Percentiles rank a stretch among this genome's conserved stretches.
Evolutionary conservation across 306 rosid species (phyloP).

Genomic region (Neltuma alba): DNA sequence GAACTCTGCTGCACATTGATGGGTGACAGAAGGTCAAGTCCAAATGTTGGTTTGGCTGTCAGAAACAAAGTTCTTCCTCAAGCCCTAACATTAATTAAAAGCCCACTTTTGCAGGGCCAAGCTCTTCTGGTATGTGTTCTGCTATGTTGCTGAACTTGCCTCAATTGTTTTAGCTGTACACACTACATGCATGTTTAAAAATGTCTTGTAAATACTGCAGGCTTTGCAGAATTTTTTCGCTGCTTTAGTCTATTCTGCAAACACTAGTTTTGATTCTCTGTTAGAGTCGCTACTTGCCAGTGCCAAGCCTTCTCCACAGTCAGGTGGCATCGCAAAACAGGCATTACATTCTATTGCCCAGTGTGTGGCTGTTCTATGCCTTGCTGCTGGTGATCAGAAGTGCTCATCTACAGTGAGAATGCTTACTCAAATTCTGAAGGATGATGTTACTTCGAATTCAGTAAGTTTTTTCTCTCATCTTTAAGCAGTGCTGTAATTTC

Average conservation of each 20-base stretch:
- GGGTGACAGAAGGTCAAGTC: slow-evolving; percentile 94
- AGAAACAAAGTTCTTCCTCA: slow-evolving; percentile 98
- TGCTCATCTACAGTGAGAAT: slow-evolving; percentile 88
- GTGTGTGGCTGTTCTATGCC: slow-evolving; percentile 97
- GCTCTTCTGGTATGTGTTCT: slow-evolving; percentile 76
- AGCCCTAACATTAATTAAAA: slow-evolving; percentile 85
- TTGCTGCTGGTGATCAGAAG: slow-evolving; percentile 92
- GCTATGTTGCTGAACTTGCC: slow-evolving; percentile 20
- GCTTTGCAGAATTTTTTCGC: slow-evolving; percentile 91
- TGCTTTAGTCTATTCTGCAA: slow-evolving; percentile 88
- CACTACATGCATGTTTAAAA: slow-evolving; percentile 37
- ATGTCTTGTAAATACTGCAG: slow-evolving; percentile 51
- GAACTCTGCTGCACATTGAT: slow-evolving; percentile 96
- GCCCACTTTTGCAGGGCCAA: slow-evolving; percentile 97
- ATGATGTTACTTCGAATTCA: slow-evolving; percentile 77
- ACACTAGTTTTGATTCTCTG: slow-evolving; percentile 90
- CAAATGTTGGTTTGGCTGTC: slow-evolving; percentile 87
- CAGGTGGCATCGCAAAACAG: slow-evolving; percentile 98
- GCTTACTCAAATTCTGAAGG: slow-evolving; percentile 92
- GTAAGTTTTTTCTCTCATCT: slow-evolving; percentile 44
- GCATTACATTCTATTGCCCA: slow-evolving; percentile 96
- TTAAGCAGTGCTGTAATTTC: slow-evolving; percentile 8
- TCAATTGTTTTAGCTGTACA: slow-evolving; percentile 12
- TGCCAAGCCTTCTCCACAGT: slow-evolving; percentile 92
- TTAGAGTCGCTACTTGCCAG: slow-evolving; percentile 91